Evolutionary conservation across 2,329 filamentous ascomycete genomes (phyloP).

Genomic region (Phaeomoniella chlamydospora): DNA sequence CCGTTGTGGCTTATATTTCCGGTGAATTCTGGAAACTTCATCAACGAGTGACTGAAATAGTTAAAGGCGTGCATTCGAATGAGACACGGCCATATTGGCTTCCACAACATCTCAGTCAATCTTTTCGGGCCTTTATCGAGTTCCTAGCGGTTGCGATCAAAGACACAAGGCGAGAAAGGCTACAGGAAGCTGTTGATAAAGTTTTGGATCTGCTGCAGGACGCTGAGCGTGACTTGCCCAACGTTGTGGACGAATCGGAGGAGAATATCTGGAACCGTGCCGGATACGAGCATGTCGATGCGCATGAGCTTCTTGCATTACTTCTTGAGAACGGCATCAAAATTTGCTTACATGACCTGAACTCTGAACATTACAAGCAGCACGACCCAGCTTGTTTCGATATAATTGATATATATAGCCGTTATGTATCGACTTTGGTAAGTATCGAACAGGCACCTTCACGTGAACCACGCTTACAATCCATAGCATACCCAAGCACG

Average conservation of each 20-base stretch:
- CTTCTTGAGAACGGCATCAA: slow-evolving; percentile 1
- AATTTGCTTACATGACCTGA: neutral
- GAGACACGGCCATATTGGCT: neutral
- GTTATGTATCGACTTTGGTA: slow-evolving; percentile 1
- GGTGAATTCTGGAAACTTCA: too few relatives aligned
- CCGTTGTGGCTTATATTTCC: too few relatives aligned
- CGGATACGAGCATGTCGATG: neutral
- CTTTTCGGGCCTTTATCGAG: neutral
- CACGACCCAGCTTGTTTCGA: neutral
- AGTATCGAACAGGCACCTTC: neutral
- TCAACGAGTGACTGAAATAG: too few relatives aligned
- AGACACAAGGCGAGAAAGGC: neutral
- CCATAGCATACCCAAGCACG: neutral
- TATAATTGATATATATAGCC: neutral
- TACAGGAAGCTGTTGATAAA: neutral
- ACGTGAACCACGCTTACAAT: neutral
- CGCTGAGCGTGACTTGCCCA: neutral
- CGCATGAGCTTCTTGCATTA: neutral
- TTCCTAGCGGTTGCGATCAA: neutral
- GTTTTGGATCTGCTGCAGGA: neutral
- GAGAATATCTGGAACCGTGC: neutral
- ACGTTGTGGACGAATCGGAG: neutral
- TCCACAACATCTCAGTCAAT: neutral
- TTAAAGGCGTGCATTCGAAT: too few relatives aligned
- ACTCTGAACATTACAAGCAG: neutral